phyloP scores from a whole-genome alignment of 148 eudicot species.

The Rhododendron henanense region DNA sequence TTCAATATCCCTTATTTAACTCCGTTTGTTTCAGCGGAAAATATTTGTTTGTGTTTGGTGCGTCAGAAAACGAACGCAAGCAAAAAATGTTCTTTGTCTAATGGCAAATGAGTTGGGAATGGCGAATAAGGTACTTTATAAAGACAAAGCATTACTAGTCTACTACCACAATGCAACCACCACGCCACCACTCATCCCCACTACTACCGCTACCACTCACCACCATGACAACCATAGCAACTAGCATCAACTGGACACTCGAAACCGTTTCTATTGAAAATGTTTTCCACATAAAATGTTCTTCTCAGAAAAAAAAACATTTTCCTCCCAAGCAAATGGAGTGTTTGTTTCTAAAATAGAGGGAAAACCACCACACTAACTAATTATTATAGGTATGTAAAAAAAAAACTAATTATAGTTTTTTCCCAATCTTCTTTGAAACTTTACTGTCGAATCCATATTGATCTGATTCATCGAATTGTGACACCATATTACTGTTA shows the following conservation, averaged over 20 bases:
- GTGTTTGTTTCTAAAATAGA: neutral
- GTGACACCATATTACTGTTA: conserved; percentile 56
- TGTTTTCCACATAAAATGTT: neutral
- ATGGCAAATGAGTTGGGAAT: neutral
- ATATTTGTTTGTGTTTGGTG: neutral
- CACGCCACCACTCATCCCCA: neutral
- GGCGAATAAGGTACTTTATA: neutral
- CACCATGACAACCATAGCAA: neutral
- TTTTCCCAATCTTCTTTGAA: neutral
- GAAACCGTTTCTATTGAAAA: neutral
- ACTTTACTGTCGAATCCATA: neutral
- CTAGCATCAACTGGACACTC: neutral
- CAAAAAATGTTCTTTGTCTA: neutral
- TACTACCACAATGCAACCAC: too few relatives aligned
- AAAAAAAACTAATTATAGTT: too few relatives aligned
- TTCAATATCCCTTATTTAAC: neutral
- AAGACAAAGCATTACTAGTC: too few relatives aligned
- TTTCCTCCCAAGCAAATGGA: neutral
- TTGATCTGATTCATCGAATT: conserved; percentile 53
- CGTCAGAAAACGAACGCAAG: neutral
- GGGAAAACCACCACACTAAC: neutral
- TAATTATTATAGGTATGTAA: too few relatives aligned
- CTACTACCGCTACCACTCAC: neutral
- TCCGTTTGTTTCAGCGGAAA: neutral
- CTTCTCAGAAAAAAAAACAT: neutral